Evolutionary conservation across 2,329 filamentous ascomycete genomes (phyloP).

Genomic region (Fusarium brevicatenulatum): DNA sequence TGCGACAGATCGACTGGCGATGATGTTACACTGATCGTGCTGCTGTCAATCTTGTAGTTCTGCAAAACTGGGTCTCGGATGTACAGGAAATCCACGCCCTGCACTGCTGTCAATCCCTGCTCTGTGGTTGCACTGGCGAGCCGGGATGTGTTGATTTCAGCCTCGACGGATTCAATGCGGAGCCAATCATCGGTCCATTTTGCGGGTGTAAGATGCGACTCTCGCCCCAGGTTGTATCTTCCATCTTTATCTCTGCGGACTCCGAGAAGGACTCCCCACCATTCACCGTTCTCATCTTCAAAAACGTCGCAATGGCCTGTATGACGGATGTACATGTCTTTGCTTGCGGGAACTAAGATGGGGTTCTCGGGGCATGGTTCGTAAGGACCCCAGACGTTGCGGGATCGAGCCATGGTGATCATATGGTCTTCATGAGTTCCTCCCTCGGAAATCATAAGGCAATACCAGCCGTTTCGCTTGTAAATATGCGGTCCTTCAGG

Average conservation of each 20-base stretch:
- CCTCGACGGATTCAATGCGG: background rate
- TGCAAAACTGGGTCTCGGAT: slow-evolving; percentile 3
- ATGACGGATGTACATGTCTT: background rate
- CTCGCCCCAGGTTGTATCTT: slow-evolving; percentile 11
- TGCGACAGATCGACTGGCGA: background rate
- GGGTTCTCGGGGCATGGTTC: slow-evolving; percentile 5
- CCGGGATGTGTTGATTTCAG: background rate
- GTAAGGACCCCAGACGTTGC: slow-evolving; percentile 6
- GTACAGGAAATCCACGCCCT: slow-evolving; percentile 8
- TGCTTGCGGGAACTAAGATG: background rate
- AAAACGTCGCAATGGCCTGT: slow-evolving; percentile 13
- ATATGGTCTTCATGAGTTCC: slow-evolving; percentile 18
- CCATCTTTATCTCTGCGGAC: slow-evolving; percentile 3
- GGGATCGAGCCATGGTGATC: slow-evolving; percentile 17
- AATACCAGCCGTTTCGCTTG: slow-evolving; percentile 21
- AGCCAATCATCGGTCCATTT: slow-evolving; percentile 12
- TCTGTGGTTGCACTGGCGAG: background rate
- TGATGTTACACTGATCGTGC: slow-evolving; percentile 1
- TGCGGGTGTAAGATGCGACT: slow-evolving; percentile 8
- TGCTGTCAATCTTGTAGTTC: slow-evolving; percentile 7
- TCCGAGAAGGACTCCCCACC: slow-evolving; percentile 19
- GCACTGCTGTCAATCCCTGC: background rate
- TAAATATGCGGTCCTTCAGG: slow-evolving; percentile 13
- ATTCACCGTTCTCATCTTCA: slow-evolving; percentile 3
- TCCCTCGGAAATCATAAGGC: slow-evolving; percentile 5